These are phyloP conservation scores for Suillus variegatus DNA, from an alignment of 768 basidiomycete species.

Conservation along the genomic window DNA sequence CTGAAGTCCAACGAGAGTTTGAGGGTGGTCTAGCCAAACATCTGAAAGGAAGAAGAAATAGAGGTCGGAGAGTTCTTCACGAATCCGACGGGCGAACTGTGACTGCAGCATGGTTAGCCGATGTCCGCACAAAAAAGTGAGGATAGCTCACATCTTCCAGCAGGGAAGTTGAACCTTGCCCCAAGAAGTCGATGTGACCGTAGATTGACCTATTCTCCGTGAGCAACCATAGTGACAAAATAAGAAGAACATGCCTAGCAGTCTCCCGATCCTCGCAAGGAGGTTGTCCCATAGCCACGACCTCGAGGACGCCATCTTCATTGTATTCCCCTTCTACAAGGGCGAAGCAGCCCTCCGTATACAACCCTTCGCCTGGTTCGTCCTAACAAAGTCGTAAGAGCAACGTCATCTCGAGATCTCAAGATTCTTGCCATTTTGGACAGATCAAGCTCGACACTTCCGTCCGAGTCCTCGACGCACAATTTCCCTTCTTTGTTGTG, in stretches of 20 bases:
- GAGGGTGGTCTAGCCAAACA: slow-evolving; percentile 90
- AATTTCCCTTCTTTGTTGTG: slow-evolving; percentile 89
- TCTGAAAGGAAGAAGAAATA: slow-evolving; percentile 95
- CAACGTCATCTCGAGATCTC: neutral
- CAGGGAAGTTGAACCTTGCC: slow-evolving; percentile 88
- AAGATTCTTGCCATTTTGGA: slow-evolving; percentile 68
- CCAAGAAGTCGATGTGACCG: slow-evolving; percentile 96
- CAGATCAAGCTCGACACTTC: slow-evolving; percentile 85
- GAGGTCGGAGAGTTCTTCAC: slow-evolving; percentile 70
- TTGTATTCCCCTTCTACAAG: slow-evolving; percentile 97
- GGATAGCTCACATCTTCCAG: slow-evolving; percentile 76
- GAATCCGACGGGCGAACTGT: slow-evolving; percentile 61
- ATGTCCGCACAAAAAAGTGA: neutral
- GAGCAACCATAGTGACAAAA: slow-evolving; percentile 8
- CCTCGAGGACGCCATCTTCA: slow-evolving; percentile 83
- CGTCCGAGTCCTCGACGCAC: slow-evolving; percentile 93
- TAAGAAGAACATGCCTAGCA: slow-evolving; percentile 57
- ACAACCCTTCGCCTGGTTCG: slow-evolving; percentile 92
- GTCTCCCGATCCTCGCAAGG: slow-evolving; percentile 90
- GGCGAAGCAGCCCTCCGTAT: slow-evolving; percentile 95
- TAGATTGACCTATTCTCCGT: slow-evolving; percentile 71
- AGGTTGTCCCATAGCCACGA: slow-evolving; percentile 95
- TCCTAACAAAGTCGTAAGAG: slow-evolving; percentile 44
- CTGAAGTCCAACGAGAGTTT: slow-evolving; percentile 75
- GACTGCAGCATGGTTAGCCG: slow-evolving; percentile 39